Percentiles rank a stretch among this genome's conserved stretches.
Evolutionary conservation across 148 eudicot species (phyloP).

Genomic region (Pharnaceum exiguum): DNA sequence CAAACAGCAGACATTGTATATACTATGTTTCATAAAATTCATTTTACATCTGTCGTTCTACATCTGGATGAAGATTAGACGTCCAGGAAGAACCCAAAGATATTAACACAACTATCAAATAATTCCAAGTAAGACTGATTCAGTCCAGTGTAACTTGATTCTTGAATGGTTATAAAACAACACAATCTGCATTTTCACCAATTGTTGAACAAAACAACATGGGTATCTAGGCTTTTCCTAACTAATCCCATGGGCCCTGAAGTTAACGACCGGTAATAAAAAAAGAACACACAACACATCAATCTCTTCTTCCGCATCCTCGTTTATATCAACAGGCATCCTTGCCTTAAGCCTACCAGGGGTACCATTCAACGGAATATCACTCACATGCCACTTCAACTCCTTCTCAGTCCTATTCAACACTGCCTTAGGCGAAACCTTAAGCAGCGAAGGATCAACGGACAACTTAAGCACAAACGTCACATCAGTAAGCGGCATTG

Average conservation of each 20-base stretch:
- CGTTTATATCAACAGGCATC: conserved; percentile 73
- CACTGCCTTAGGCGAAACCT: conserved; percentile 88
- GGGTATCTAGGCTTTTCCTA: no score
- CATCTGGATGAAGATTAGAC: conserved; percentile 73
- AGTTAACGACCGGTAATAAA: no score
- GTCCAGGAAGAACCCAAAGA: no score
- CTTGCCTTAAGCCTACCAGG: conserved; percentile 83
- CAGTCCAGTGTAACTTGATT: no score
- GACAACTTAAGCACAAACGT: conserved; percentile 75
- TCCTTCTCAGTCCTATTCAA: conserved; percentile 84
- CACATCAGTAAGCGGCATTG: conserved; percentile 65
- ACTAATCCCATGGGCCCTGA: no score
- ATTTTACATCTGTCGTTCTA: conserved; percentile 53
- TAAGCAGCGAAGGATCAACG: conserved; percentile 71
- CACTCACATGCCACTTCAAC: conserved; percentile 81
- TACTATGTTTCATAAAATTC: conserved; percentile 78
- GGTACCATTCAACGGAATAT: conserved; percentile 72
- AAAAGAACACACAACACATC: conserved; percentile 72
- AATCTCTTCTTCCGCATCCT: conserved; percentile 68
- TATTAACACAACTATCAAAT: no score
- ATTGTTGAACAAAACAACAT: no score
- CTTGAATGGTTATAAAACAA: no score
- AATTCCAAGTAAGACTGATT: no score
- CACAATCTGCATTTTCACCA: no score
- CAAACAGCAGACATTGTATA: no score